Evolutionary conservation across 1,139 yeast species (phyloP), one percentile per base, ranked within the genome.

Genomic region (Taiozyma sp.): DNA sequence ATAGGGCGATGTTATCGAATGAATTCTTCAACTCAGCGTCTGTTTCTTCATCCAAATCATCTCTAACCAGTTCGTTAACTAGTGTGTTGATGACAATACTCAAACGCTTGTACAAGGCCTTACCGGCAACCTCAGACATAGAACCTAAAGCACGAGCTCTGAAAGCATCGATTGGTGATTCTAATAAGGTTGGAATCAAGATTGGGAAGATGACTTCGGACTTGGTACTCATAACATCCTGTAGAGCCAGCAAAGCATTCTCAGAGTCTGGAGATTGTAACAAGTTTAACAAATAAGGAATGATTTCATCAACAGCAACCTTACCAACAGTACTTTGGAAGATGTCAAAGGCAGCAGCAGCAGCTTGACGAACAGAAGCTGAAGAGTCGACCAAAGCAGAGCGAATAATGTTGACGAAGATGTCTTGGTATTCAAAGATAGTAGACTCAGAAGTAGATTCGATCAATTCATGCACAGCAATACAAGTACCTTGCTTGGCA

Each of bases 401-500:
- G 57, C 93, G 83, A 49, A 93, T 83, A 59, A 92, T 88, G 39
- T 75, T 75, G 58, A 92, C 85, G 63, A 95, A 83, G 2, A 78
- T 75, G 13, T 75, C 81, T 70, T 89, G 90, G 69, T 82, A 87
- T 58, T 80, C 81, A 23, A 68, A 72, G 58, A 93, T 75, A 9
- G 83, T 81, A 23, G 83, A 88, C 6, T 73, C 70, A 19, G 82
- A 76, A 4, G 96, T 81, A 0, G 96, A 87, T 58, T 80, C 83
- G 56, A 92, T 83, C 59, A 95, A 81, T 67, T 92, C 98, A 46
- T 84, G 81, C 52, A 92, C 75, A 10, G 99, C 99, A 68, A 92
- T 83, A 75, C 99, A 93, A 52, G 93, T 90, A 74, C 99, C 99
- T 72, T 92, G 96, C 66, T 88, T 89, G 47, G 96, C 87, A 65